Percentiles rank a stretch among this genome's conserved stretches.
Evolutionary conservation across 441 rosid genomes (phyloP).

Genomic region (Euphorbia schlechtendalii): DNA sequence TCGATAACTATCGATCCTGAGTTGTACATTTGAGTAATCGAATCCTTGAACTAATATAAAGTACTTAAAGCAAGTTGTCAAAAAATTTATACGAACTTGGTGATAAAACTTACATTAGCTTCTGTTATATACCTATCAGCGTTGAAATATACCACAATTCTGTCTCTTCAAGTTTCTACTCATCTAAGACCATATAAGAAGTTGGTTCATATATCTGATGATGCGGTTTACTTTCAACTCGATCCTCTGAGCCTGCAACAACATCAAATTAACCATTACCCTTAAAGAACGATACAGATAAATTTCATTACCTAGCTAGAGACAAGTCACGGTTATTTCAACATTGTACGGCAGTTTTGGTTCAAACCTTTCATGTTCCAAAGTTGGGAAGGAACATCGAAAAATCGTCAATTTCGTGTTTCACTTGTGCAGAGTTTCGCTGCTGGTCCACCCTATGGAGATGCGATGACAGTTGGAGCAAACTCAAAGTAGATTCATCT

Average conservation of each 20-base stretch:
- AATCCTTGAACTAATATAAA: neutral
- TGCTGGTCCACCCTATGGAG: constrained; percentile 68
- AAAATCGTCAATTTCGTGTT: constrained; percentile 43
- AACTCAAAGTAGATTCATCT: constrained; percentile 48
- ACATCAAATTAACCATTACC: constrained; percentile 1
- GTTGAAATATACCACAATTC: constrained; percentile 2
- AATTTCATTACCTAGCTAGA: neutral
- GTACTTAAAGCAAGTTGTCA: neutral
- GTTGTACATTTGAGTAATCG: constrained; percentile 8
- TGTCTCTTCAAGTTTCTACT: constrained; percentile 8
- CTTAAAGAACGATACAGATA: neutral
- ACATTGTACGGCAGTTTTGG: neutral
- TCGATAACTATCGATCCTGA: neutral
- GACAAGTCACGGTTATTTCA: neutral
- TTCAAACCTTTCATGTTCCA: constrained; percentile 21
- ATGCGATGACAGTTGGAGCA: constrained; percentile 63
- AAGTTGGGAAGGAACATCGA: constrained; percentile 31
- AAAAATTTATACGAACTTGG: constrained; percentile 7
- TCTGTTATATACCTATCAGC: constrained; percentile 13
- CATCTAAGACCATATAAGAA: constrained; percentile 5
- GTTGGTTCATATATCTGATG: constrained; percentile 6
- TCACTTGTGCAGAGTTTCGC: constrained; percentile 41
- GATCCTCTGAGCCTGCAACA: constrained; percentile 20
- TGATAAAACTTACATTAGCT: constrained; percentile 3
- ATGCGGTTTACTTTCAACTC: constrained; percentile 7